Evolutionary conservation across 257 asterid species (phyloP).

Genomic region (Verbena officinalis): DNA sequence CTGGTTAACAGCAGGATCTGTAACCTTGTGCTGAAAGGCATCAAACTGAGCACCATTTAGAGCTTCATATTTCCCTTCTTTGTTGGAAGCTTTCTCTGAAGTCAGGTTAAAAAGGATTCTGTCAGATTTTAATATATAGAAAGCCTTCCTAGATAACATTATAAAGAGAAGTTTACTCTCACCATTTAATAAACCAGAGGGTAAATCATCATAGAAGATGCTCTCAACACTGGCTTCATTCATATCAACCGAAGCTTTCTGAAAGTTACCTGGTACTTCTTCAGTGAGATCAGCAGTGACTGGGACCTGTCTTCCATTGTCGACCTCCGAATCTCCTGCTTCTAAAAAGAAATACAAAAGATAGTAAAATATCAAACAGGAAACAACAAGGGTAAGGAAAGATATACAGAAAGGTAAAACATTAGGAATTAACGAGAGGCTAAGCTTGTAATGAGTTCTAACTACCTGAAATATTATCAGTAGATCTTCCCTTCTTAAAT

Average conservation of each 20-base stretch:
- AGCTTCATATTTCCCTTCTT: constrained; percentile 26
- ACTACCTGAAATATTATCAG: constrained; percentile 66
- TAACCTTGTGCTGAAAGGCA: neutral
- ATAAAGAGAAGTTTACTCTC: constrained; percentile 14
- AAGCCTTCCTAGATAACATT: constrained; percentile 15
- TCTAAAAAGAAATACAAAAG: constrained; percentile 33
- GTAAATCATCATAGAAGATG: constrained; percentile 37
- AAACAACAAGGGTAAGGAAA: neutral
- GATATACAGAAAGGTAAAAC: neutral
- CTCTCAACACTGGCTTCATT: constrained; percentile 39
- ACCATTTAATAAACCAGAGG: constrained; percentile 39
- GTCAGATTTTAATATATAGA: constrained; percentile 23
- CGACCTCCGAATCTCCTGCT: constrained; percentile 46
- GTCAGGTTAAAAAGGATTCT: constrained; percentile 9
- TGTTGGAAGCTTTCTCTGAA: constrained; percentile 42
- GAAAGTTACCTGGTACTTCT: constrained; percentile 42
- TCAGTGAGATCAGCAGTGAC: constrained; percentile 39
- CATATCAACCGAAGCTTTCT: constrained; percentile 34
- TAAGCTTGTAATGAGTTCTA: neutral
- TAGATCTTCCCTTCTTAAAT: constrained; percentile 55
- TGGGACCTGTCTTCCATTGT: constrained; percentile 40
- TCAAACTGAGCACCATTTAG: constrained; percentile 22
- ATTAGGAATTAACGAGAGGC: neutral
- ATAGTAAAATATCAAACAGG: too few species aligned
- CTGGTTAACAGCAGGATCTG: neutral